Evolutionary conservation across 2,329 filamentous ascomycete species (phyloP).

Genomic region (Phoma sp.): DNA sequence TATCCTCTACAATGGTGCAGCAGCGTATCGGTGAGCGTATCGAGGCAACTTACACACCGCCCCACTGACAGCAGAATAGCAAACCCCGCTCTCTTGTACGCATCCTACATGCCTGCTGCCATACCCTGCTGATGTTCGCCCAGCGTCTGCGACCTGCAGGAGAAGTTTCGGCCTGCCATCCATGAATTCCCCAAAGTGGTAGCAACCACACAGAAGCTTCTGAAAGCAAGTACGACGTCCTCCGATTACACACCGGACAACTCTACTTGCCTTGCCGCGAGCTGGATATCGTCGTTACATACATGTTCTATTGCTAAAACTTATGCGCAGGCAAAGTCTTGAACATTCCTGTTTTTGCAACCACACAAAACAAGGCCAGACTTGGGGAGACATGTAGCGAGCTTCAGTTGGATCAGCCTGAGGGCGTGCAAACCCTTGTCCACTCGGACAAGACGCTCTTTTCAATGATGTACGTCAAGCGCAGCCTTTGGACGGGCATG

Average conservation of each 20-base stretch:
- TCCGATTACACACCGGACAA: background rate
- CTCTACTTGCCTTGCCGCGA: background rate
- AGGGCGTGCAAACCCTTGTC: conserved; percentile 59
- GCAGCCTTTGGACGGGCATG: background rate
- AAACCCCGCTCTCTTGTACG: conserved; percentile 52
- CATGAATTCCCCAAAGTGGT: conserved; percentile 81
- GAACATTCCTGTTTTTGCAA: conserved; percentile 79
- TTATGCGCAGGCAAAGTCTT: conserved; percentile 59
- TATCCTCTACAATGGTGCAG: conserved; percentile 36
- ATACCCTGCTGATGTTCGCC: conserved; percentile 25
- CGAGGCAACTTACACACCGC: too few species aligned
- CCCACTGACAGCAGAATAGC: conserved; percentile 36
- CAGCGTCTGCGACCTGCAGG: conserved; percentile 93
- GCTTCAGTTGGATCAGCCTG: conserved; percentile 60
- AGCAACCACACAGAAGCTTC: conserved; percentile 59
- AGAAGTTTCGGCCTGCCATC: conserved; percentile 85
- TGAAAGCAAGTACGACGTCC: conserved; percentile 52
- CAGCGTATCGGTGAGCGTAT: conserved; percentile 39
- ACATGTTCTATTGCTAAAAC: conserved; percentile 12
- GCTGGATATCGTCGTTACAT: background rate
- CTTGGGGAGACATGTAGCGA: conserved; percentile 82
- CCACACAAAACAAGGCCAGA: conserved; percentile 80
- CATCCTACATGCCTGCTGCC: conserved; percentile 7
- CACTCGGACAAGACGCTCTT: conserved; percentile 87
- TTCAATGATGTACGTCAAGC: conserved; percentile 69